Percentiles rank a stretch among this genome's conserved stretches.
Conservation (phyloP, 2,329 filamentous ascomycete species). For the Epichloe hybrida region DNA sequence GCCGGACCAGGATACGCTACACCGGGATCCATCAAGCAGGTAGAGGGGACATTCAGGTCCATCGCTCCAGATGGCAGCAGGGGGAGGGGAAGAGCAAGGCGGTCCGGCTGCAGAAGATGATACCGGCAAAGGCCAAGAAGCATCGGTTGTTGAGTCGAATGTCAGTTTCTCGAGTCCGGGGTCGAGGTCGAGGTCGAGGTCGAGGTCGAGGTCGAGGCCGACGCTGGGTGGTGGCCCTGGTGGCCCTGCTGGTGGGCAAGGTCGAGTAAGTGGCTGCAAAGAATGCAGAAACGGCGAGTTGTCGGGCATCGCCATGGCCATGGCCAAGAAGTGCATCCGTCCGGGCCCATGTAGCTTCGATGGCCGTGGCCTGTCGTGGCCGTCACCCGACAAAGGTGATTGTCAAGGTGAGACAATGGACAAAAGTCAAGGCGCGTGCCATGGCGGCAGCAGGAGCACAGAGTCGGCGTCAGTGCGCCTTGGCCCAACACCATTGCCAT, state of each 20-base stretch:
- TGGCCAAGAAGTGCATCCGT: not conserved
- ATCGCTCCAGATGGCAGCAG: not conserved
- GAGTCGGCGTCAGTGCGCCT: not conserved
- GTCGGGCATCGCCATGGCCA: not conserved
- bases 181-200: not conserved
- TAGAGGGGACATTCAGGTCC: not conserved
- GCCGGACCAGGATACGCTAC: not conserved
- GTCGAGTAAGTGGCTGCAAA: not conserved
- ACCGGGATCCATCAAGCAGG: too few relatives aligned
- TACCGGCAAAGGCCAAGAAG: not conserved
- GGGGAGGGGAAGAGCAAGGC: not conserved
- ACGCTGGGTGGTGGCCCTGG: not conserved
- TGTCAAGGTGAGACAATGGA: not conserved
- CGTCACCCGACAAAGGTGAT: not conserved
- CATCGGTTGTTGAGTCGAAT: not conserved
- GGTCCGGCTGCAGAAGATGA: not conserved
- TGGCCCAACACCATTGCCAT: not conserved
- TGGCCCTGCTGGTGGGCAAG: too few relatives aligned
- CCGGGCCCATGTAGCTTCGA: not conserved
- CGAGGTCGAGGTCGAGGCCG: not conserved
- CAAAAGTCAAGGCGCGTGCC: not conserved
- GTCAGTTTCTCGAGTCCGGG: not conserved
- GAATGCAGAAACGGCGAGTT: not conserved
- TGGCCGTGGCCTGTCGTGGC: not conserved
- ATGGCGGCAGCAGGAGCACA: not conserved